Evolutionary conservation across 441 rosid species (phyloP).

Genomic region (Cnidoscolus chayamansa): DNA sequence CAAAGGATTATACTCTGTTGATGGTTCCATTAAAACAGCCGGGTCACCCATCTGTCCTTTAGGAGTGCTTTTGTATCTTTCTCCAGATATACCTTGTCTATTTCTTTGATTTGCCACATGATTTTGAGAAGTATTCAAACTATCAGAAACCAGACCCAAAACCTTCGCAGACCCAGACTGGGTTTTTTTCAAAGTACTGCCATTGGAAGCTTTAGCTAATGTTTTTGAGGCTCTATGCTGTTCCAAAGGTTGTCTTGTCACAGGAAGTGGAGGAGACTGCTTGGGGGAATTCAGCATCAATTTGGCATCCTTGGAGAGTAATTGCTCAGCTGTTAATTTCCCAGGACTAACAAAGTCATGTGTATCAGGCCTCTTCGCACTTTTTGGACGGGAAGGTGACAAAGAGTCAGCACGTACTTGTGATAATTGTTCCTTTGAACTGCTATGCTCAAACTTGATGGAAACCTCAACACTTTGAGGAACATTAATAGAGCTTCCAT

Average conservation of each 20-base stretch:
- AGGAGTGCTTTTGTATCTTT: conserved; percentile 52
- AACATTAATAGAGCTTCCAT: conserved; percentile 29
- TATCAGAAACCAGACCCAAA: conserved; percentile 36
- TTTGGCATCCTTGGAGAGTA: conserved; percentile 39
- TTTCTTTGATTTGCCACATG: conserved; percentile 47
- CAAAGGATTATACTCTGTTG: conserved; percentile 38
- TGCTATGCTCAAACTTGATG: conserved; percentile 35
- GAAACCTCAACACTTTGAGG: conserved; percentile 36
- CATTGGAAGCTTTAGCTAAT: conserved; percentile 36
- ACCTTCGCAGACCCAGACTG: conserved; percentile 49
- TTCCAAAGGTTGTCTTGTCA: conserved; percentile 27
- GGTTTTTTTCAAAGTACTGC: conserved; percentile 46
- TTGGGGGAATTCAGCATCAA: conserved; percentile 42
- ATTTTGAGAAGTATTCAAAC: conserved; percentile 43
- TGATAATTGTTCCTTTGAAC: conserved; percentile 36
- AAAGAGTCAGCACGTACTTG: conserved; percentile 31
- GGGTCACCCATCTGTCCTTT: conserved; percentile 41
- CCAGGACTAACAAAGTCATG: conserved; percentile 35
- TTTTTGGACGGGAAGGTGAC: conserved; percentile 34
- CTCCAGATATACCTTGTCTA: conserved; percentile 49
- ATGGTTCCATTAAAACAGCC: conserved; percentile 37
- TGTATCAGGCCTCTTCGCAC: conserved; percentile 35
- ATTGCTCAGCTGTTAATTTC: conserved; percentile 40
- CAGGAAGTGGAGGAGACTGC: conserved; percentile 44
- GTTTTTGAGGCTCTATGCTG: conserved; percentile 21